A percentile compares a stretch with the other conserved stretches of the same genome.
Conservation (phyloP, 2,329 filamentous ascomycete genomes). For the Xylaria sp. region DNA sequence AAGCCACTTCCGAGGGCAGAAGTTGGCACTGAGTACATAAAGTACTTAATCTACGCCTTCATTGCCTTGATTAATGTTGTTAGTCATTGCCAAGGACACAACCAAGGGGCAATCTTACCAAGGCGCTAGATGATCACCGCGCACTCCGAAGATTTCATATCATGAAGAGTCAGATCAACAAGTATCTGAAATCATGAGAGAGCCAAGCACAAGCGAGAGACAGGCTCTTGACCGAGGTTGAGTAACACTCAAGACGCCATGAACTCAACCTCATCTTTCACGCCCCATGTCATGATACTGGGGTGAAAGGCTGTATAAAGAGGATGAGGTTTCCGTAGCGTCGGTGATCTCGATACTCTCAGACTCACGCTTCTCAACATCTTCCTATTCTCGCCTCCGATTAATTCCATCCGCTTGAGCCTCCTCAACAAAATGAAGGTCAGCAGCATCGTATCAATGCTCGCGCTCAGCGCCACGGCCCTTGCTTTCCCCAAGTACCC, state of each 20-base stretch:
- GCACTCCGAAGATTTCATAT: conserved; percentile 28
- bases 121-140: conserved; percentile 8
- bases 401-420: neutral
- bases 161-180: conserved; percentile 20
- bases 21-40: neutral
- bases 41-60: conserved; percentile 2
- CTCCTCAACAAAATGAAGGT: conserved; percentile 35
- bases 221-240: conserved; percentile 4
- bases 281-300: neutral
- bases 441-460: conserved; percentile 30
- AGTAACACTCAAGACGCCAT: neutral
- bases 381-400: neutral
- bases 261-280: neutral
- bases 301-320: conserved; percentile 20
- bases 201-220: conserved; percentile 7
- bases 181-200: conserved; percentile 30
- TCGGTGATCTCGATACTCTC: neutral
- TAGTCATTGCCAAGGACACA: conserved; percentile 26
- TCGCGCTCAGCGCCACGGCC: conserved; percentile 30
- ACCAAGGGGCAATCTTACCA: neutral
- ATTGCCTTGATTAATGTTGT: neutral
- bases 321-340: conserved; percentile 1
- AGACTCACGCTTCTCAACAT: conserved; percentile 7
- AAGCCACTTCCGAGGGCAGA: neutral
- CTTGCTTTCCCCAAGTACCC: conserved; percentile 24